Evolutionary conservation across 2,329 filamentous ascomycete species (phyloP), one percentile per base, ranked within the genome.

Genomic region (Malbranchea zuffiana): DNA sequence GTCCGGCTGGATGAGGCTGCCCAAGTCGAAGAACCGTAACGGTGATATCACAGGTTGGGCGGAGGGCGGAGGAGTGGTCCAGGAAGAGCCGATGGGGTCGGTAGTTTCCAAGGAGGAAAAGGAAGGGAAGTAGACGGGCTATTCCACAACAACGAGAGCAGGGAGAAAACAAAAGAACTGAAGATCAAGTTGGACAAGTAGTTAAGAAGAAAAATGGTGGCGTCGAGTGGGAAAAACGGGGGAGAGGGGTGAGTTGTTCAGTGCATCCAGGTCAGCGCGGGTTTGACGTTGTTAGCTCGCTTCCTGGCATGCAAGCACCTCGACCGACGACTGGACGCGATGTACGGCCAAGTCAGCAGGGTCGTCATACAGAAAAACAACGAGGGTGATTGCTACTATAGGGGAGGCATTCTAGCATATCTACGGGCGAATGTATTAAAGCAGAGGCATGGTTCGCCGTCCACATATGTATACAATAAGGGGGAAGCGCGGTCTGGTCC

Each of bases 31-130:
- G n/a, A n/a, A n/a, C n/a, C n/a, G n/a, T n/a, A n/a, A n/a, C n/a
- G n/a, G n/a, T n/a, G n/a, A n/a, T n/a, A n/a, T n/a, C n/a, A n/a
- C n/a, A n/a, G n/a, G n/a, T n/a, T n/a, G n/a, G n/a, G n/a, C 24
- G 20, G 13, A 7, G 25, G 34, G 39, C 42, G 40, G 40, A 40
- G 25, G 32, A 43, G 29, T 12, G 29, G 44, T 47, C 44, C 45
- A 50, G 48, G 32, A 31, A 43, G 44, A 35, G 41, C 18, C 26
- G 8, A n/a, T 23, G 33, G 11, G 16, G 17, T 11, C 19, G 6
- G 19, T 17, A 27, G 34, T 7, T 19, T 20, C 12, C 13, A 17
- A 13, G 13, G 21, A 19, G 20, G 11, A 33, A 29, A 30, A 10
- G 15, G 33, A 37, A 35, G 25, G 20, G 24, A 27, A 35, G 23